Percentiles rank a stretch among this genome's conserved stretches.
These are phyloP conservation scores for Heterobasidion occidentale DNA, from an alignment of 1,284 basidiomycete species.

Conservation along the genomic window DNA sequence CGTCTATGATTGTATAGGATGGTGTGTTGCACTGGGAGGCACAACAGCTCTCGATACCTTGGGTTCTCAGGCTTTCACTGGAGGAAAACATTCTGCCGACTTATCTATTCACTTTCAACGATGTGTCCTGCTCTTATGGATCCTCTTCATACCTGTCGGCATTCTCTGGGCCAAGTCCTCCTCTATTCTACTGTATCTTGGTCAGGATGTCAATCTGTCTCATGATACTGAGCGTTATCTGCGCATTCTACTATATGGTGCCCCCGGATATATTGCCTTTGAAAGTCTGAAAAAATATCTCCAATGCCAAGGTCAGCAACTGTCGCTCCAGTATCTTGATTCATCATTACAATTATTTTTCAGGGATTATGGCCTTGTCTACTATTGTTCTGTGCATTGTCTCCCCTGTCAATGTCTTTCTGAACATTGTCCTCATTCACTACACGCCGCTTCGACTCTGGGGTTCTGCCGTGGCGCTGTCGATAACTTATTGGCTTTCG, in stretches of 20 bases:
- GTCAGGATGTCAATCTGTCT: conserved; percentile 50
- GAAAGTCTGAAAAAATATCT: conserved; percentile 74
- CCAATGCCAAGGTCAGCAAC: conserved; percentile 62
- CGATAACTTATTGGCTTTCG: conserved; percentile 63
- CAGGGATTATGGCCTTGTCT: conserved; percentile 69
- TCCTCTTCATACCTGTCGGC: conserved; percentile 53
- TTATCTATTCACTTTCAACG: conserved; percentile 66
- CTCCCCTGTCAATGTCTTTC: conserved; percentile 53
- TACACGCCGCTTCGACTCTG: conserved; percentile 51
- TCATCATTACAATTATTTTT: neutral
- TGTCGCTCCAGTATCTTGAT: neutral
- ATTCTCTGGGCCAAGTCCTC: conserved; percentile 54
- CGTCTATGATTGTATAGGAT: conserved; percentile 37
- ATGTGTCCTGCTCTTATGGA: conserved; percentile 54
- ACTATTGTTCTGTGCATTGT: conserved; percentile 52
- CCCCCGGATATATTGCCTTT: conserved; percentile 68
- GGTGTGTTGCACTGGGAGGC: conserved; percentile 69
- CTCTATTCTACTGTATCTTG: conserved; percentile 51
- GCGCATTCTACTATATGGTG: conserved; percentile 53
- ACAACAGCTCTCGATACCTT: conserved; percentile 73
- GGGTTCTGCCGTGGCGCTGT: conserved; percentile 59
- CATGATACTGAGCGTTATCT: conserved; percentile 55
- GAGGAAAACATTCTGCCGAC: conserved; percentile 44
- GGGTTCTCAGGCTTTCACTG: conserved; percentile 70
- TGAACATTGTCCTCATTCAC: conserved; percentile 56